Evolutionary conservation across 176 grass and related monocot genomes (phyloP).

Genomic region (Aegilops sharonensis): DNA sequence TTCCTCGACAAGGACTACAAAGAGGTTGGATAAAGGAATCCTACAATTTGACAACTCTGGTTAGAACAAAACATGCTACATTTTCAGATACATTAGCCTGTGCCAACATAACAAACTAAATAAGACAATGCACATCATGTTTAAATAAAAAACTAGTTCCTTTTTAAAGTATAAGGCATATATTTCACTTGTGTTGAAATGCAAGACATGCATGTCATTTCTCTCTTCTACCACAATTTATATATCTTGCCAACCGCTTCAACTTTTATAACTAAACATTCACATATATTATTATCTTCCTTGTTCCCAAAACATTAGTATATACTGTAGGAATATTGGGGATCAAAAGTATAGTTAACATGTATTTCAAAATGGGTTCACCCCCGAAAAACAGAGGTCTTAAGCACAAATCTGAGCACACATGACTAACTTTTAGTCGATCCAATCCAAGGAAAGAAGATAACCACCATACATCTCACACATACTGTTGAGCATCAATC

Average conservation of each 20-base stretch:
- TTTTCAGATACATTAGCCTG: background rate
- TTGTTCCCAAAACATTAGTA: background rate
- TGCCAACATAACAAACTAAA: background rate
- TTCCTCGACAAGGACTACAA: background rate
- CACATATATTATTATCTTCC: background rate
- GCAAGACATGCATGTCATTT: no score
- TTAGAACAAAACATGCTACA: background rate
- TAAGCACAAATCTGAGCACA: background rate
- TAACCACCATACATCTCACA: background rate
- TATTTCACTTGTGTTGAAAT: no score
- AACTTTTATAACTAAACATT: background rate
- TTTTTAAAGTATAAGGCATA: background rate
- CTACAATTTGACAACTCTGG: background rate
- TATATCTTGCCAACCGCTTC: background rate
- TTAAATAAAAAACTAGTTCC: background rate
- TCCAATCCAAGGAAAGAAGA: background rate
- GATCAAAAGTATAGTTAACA: background rate
- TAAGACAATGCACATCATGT: background rate
- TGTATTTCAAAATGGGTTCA: background rate
- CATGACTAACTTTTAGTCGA: background rate
- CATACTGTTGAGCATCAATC: background rate
- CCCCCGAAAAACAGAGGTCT: background rate
- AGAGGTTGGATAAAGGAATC: background rate
- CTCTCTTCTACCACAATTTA: background rate
- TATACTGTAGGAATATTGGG: background rate